Evolutionary conservation across 176 grass and related monocot species (phyloP), one percentile per base, ranked within the genome.

Genomic region (Urochloa ruziziensis): DNA sequence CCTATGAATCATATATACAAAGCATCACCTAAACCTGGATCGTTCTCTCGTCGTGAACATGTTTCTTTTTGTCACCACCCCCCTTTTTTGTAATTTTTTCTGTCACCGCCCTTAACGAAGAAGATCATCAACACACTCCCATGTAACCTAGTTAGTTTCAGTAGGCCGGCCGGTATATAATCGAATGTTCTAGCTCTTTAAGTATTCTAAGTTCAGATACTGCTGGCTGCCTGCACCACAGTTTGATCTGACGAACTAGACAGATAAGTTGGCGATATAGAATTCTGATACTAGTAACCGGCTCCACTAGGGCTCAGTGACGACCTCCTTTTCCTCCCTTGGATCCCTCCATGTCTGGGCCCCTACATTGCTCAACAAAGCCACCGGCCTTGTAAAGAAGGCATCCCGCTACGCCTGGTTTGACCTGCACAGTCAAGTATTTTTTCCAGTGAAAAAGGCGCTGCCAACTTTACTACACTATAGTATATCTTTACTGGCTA

Each of bases 331-430:
- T 82, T 73, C 77, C 49, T 72, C 73, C 79, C 84, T 86, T 74
- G 84, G 88, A 90, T 90, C 79, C 84, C 84, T 86, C 79, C 81
- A 60, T 60, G 67, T 10, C 23, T 90, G 84, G 88, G 79, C 79
- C 88, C 84, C 88, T 65, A 90, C 88, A 86, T 90, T 82, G 78
- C 64, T 64, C 62, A 27, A 5, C 88, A 86, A 72, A 86, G 78
- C 35, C 72, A 67, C 77, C 77, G 69, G 48, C 69, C 85, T 74
- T 46, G 78, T 64, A 58, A 42, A 33, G 58, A 16, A 49, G 60
- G 60, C 77, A 46, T 72, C 37, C 58, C 74, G 66, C 65, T 65
- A 78, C 64, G 7, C 21, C 83, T 83, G 18, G 48, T 90, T 86
- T 86, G 83, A 90, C 88, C 79, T 86, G 79, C 73, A 82, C 65